phyloP scores from a whole-genome alignment of 768 basidiomycete genomes.

The Podaxis pistillaris region DNA sequence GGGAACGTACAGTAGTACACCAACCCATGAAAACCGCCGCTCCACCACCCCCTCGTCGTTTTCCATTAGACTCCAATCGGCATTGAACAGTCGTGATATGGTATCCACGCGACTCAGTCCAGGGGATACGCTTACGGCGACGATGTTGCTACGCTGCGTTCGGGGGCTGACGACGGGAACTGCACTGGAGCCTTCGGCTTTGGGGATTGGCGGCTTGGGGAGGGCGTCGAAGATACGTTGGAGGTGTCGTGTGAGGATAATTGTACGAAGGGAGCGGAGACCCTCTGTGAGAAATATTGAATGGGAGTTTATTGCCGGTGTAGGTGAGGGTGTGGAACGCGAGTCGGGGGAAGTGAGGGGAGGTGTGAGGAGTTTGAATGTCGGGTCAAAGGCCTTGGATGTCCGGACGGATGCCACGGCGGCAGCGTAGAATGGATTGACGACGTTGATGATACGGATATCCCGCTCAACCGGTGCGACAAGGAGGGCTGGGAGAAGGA shows the following conservation, averaged over 20 bases:
- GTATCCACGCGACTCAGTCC: slow-evolving; percentile 75
- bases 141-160: slow-evolving; percentile 68
- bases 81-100: slow-evolving; percentile 53
- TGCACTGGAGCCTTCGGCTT: slow-evolving; percentile 30
- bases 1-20: slow-evolving; percentile 47
- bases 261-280: slow-evolving; percentile 57
- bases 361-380: slow-evolving; percentile 22
- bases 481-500: slow-evolving; percentile 72
- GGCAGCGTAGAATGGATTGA: slow-evolving; percentile 90
- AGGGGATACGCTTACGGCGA: slow-evolving; percentile 70
- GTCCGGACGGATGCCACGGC: slow-evolving; percentile 44
- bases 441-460: slow-evolving; percentile 82
- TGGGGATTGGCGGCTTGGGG: slow-evolving; percentile 44
- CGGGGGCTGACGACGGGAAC: slow-evolving; percentile 35
- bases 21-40: slow-evolving; percentile 36
- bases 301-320: slow-evolving; percentile 13
- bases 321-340: neutral
- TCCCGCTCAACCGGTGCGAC: slow-evolving; percentile 85
- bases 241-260: slow-evolving; percentile 72
- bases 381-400: slow-evolving; percentile 14
- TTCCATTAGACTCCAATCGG: slow-evolving; percentile 32
- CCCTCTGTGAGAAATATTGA: slow-evolving; percentile 61
- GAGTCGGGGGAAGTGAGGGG: slow-evolving; percentile 22
- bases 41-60: slow-evolving; percentile 14
- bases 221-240: slow-evolving; percentile 85